Percentiles rank a stretch among this genome's conserved stretches.
Conservation (phyloP, 495 filamentous ascomycete species). For the Podospora pseudoanserina region DNA sequence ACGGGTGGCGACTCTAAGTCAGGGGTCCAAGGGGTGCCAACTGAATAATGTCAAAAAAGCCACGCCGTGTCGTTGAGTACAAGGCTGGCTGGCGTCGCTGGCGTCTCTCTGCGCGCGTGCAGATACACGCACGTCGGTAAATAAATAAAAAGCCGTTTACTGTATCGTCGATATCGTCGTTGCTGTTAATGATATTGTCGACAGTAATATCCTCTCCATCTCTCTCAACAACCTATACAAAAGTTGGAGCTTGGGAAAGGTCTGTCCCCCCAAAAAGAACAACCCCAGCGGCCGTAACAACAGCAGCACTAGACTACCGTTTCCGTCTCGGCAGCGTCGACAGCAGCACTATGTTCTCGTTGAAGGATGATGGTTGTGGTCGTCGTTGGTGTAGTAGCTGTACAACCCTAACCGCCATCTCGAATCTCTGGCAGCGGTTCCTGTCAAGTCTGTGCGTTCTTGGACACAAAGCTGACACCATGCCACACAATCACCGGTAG, state of each 20-base stretch:
- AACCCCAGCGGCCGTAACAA: neutral
- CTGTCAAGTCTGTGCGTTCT: neutral
- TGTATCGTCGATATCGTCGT: neutral
- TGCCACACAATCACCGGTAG: neutral
- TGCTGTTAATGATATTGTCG: neutral
- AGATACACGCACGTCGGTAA: neutral
- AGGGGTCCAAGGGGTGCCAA: neutral
- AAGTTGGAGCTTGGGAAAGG: neutral
- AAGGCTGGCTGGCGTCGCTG: neutral
- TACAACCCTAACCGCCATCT: neutral
- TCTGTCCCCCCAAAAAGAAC: neutral
- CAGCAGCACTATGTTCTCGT: neutral
- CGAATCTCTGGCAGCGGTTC: neutral
- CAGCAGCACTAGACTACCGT: neutral
- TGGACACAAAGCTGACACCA: neutral
- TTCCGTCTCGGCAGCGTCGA: neutral
- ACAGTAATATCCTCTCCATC: neutral
- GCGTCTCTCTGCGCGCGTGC: neutral
- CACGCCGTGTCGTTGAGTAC: neutral
- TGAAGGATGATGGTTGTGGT: neutral
- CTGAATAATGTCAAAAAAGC: neutral
- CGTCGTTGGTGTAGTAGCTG: neutral
- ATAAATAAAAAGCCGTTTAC: neutral
- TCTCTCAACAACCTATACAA: neutral
- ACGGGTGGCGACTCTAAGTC: neutral